phyloP scores from a whole-genome alignment of 345 rosid genomes.

The Sisymbrium irio region DNA sequence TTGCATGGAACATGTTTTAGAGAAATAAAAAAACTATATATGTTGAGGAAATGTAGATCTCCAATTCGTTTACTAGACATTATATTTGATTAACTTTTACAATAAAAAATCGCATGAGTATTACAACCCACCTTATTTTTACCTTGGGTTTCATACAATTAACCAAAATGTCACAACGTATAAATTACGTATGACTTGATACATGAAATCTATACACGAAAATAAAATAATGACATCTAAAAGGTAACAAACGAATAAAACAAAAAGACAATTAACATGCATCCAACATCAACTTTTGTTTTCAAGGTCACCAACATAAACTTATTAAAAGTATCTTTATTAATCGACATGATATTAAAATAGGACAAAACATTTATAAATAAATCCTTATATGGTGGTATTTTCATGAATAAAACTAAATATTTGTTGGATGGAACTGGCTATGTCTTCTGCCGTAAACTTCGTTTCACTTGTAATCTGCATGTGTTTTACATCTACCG shows the following conservation, averaged over 20 bases:
- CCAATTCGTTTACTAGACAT: too few relatives aligned
- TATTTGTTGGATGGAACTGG: constrained; percentile 81
- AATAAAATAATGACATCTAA: constrained; percentile 1
- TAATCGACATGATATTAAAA: background rate
- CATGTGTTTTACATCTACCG: background rate
- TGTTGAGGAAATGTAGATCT: too few relatives aligned
- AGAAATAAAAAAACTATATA: too few relatives aligned
- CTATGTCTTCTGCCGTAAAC: constrained; percentile 84
- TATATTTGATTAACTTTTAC: too few relatives aligned
- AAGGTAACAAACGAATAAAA: background rate
- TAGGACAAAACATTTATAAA: background rate
- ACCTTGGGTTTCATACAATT: background rate
- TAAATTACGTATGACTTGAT: background rate
- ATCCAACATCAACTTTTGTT: constrained; percentile 15
- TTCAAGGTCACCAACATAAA: background rate
- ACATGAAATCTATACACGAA: background rate
- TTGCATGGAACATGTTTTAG: too few relatives aligned
- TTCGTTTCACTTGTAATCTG: constrained; percentile 69
- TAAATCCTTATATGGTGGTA: constrained; percentile 48
- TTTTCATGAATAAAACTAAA: constrained; percentile 85
- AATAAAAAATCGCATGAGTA: too few relatives aligned
- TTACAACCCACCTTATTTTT: too few relatives aligned
- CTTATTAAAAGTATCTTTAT: background rate
- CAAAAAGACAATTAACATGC: constrained; percentile 9
- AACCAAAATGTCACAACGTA: background rate